Conservation (phyloP, 75 land plant species). For the Pinus tabuliformis region DNA sequence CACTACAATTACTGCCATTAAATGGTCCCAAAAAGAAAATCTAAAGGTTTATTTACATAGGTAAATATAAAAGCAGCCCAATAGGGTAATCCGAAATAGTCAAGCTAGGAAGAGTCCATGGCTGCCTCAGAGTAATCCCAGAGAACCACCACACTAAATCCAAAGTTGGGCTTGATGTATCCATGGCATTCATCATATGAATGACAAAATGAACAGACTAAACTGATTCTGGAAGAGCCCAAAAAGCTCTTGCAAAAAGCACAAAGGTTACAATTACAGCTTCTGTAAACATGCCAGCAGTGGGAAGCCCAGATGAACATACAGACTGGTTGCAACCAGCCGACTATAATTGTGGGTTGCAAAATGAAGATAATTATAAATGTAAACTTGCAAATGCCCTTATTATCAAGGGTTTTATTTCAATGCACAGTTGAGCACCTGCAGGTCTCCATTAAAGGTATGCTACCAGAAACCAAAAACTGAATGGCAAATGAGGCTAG, state of each 20-base stretch:
- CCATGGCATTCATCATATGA: too few relatives aligned
- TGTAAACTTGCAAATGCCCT: too few relatives aligned
- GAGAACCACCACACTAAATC: background rate
- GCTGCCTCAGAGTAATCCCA: too few relatives aligned
- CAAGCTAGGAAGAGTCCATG: too few relatives aligned
- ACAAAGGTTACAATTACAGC: background rate
- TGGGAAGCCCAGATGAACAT: background rate
- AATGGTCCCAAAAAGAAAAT: background rate
- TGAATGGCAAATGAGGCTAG: too few relatives aligned
- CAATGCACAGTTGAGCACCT: too few relatives aligned
- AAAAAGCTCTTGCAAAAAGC: background rate
- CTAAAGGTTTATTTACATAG: background rate
- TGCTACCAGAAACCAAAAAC: too few relatives aligned
- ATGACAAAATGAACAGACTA: background rate
- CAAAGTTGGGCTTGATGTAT: too few relatives aligned
- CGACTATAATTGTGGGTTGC: background rate
- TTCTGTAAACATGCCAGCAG: background rate
- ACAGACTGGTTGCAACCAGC: background rate
- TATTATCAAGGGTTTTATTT: too few relatives aligned
- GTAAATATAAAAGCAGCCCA: background rate
- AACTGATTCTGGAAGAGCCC: background rate
- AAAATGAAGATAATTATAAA: background rate
- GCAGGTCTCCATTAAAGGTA: too few relatives aligned
- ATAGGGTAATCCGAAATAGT: background rate
- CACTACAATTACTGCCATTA: background rate